These are phyloP conservation scores for Paxillus rubicundulus DNA, from an alignment of 768 basidiomycete species.

Conservation along the genomic window DNA sequence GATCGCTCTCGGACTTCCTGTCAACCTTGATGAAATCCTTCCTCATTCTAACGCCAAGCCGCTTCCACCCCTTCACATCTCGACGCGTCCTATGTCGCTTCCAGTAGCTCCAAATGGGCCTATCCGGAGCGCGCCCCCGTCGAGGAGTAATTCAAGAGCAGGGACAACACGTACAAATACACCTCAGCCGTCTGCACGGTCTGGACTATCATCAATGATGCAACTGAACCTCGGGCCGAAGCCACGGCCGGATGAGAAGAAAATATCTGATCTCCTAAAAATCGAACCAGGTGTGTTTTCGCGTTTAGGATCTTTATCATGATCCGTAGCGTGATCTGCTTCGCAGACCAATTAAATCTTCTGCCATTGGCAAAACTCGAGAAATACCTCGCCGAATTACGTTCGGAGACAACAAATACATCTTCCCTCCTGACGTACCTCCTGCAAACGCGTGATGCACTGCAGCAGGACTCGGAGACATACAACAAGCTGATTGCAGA, in stretches of 20 bases:
- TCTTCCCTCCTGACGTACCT: constrained; percentile 78
- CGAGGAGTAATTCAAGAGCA: constrained; percentile 48
- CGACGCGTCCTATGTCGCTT: constrained; percentile 79
- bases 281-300: constrained; percentile 60
- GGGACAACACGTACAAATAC: constrained; percentile 46
- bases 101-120: constrained; percentile 53
- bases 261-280: constrained; percentile 63
- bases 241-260: constrained; percentile 68
- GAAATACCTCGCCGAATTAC: constrained; percentile 63
- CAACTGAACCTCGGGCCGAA: constrained; percentile 66
- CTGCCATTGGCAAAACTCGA: constrained; percentile 69
- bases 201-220: constrained; percentile 28
- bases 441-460: constrained; percentile 73
- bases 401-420: constrained; percentile 68
- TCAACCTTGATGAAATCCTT: constrained; percentile 91
- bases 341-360: constrained; percentile 66
- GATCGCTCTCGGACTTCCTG: constrained; percentile 88
- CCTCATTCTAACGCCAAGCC: constrained; percentile 62
- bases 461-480: constrained; percentile 86
- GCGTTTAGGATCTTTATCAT: background rate
- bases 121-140: constrained; percentile 27
- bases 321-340: constrained; percentile 5
- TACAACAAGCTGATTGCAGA: constrained; percentile 91
- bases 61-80: constrained; percentile 79
- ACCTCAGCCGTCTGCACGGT: constrained; percentile 41